phyloP scores from a whole-genome alignment of 306 rosid genomes.

The Fragaria nilgerrensis region DNA sequence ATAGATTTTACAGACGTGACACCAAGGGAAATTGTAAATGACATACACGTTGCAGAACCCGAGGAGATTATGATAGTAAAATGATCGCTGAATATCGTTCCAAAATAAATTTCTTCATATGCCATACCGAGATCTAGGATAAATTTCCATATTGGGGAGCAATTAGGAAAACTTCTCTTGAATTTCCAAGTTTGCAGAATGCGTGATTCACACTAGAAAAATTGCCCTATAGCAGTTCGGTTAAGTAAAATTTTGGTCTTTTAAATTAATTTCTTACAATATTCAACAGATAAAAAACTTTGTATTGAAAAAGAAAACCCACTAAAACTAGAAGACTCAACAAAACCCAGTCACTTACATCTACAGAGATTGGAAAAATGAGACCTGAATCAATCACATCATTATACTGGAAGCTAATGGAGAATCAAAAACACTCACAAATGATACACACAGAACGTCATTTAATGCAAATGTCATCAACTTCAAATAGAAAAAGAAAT shows the following conservation, averaged over 20 bases:
- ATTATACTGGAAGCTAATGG: not conserved
- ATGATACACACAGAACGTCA: not conserved
- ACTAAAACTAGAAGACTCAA: not conserved
- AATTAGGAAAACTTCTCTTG: not conserved
- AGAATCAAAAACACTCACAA: not conserved
- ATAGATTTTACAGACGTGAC: not conserved
- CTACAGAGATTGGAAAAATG: not conserved
- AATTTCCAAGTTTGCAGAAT: constrained; percentile 4
- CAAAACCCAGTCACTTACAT: not conserved
- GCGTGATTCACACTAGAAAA: not conserved
- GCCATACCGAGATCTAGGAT: not conserved
- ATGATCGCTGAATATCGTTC: not conserved
- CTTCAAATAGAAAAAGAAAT: not conserved
- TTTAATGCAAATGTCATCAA: not conserved
- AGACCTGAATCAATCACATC: constrained; percentile 10
- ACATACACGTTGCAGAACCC: not conserved
- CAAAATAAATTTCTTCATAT: not conserved
- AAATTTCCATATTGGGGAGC: not conserved
- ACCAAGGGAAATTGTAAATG: not conserved
- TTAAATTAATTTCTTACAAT: too few relatives aligned
- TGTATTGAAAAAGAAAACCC: not conserved
- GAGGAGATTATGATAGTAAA: not conserved
- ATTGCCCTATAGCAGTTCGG: not conserved
- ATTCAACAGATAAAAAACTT: not conserved
- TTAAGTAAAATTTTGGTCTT: not conserved